Percentiles rank a stretch among this genome's conserved stretches.
Evolutionary conservation across 495 filamentous ascomycete species (phyloP).

Genomic region (Haplographium delicatum): DNA sequence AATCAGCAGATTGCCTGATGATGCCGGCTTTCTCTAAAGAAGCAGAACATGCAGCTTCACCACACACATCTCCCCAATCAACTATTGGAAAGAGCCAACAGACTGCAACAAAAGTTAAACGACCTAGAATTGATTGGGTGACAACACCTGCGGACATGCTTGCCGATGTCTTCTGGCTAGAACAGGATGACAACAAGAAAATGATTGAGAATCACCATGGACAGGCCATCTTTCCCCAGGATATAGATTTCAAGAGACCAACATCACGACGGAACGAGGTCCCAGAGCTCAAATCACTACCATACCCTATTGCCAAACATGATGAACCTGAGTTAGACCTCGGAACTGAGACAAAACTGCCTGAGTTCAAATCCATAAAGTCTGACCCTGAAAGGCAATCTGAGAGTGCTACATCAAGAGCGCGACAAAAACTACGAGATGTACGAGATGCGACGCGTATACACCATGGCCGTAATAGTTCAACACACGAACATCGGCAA

Average conservation of each 20-base stretch:
- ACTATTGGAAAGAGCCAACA: conserved; percentile 10
- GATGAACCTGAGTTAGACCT: conserved; percentile 14
- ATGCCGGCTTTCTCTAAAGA: conserved; percentile 21
- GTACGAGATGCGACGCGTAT: conserved; percentile 41
- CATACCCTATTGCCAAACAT: conserved; percentile 1
- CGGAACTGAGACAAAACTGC: conserved; percentile 23
- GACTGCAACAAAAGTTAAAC: conserved; percentile 33
- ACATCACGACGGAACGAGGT: conserved; percentile 14
- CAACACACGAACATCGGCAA: conserved; percentile 7
- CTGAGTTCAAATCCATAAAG: conserved; percentile 24
- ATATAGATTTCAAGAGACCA: conserved; percentile 16
- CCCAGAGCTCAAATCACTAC: conserved; percentile 7
- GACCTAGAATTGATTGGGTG: conserved; percentile 73
- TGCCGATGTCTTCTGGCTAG: conserved; percentile 80
- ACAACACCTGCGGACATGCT: conserved; percentile 74
- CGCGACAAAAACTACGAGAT: conserved; percentile 37
- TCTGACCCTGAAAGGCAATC: conserved; percentile 15
- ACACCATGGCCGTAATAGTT: conserved; percentile 37
- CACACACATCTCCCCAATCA: conserved; percentile 18
- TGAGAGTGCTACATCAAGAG: conserved; percentile 25
- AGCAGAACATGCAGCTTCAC: conserved; percentile 14
- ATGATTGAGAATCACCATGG: conserved; percentile 71
- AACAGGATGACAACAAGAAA: conserved; percentile 68
- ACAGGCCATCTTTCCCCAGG: conserved; percentile 55
- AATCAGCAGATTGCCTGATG: conserved; percentile 16